phyloP scores from a whole-genome alignment of 495 filamentous ascomycete species.

The Neurospora sp. region DNA sequence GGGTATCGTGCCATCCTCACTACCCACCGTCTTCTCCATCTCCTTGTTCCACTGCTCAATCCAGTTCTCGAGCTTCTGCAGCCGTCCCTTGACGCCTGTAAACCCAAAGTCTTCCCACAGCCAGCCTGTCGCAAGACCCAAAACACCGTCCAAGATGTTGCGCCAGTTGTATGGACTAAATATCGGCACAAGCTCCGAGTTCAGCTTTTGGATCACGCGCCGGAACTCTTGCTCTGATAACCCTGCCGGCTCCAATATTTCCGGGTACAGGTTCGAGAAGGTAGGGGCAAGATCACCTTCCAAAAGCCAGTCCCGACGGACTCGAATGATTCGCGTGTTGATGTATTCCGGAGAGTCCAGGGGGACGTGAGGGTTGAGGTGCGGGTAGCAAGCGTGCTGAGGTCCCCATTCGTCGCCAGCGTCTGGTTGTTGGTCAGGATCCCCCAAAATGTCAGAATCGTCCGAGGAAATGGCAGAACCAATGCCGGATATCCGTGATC shows the following conservation, averaged over 20 bases:
- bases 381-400: conserved; percentile 83
- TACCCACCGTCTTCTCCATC: conserved; percentile 40
- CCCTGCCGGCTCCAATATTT: conserved; percentile 78
- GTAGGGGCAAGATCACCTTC: conserved; percentile 85
- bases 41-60: conserved; percentile 73
- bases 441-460: conserved; percentile 45
- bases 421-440: conserved; percentile 36
- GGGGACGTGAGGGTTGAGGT: conserved; percentile 86
- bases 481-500: conserved; percentile 31
- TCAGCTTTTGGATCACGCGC: conserved; percentile 64
- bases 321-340: conserved; percentile 80
- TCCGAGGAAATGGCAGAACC: conserved; percentile 40
- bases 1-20: conserved; percentile 41
- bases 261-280: conserved; percentile 89
- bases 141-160: conserved; percentile 63
- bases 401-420: conserved; percentile 68
- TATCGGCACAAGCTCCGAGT: conserved; percentile 55
- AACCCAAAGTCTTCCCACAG: conserved; percentile 84
- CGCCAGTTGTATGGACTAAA: conserved; percentile 63
- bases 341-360: conserved; percentile 59
- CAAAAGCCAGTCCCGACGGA: conserved; percentile 82
- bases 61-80: conserved; percentile 60
- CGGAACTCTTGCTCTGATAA: conserved; percentile 75
- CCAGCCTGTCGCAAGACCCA: conserved; percentile 81
- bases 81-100: conserved; percentile 55